Conservation (phyloP, 2,329 filamentous ascomycete species). For the Colletotrichum orchidophilum region DNA sequence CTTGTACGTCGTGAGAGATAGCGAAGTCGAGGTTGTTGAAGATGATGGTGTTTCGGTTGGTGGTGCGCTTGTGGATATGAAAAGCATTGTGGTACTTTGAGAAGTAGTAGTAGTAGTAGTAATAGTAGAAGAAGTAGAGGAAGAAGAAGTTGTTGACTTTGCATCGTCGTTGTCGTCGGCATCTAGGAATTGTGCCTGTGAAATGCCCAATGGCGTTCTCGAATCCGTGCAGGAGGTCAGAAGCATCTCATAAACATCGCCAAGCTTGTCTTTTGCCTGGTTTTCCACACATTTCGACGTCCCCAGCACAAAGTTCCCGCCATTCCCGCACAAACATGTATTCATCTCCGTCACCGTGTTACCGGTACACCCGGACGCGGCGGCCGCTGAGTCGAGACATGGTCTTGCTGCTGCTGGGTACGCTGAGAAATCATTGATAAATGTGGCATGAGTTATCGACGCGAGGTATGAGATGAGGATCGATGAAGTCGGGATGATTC, state of each 20-base stretch:
- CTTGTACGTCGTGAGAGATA: slow-evolving; percentile 18
- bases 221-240: slow-evolving; percentile 53
- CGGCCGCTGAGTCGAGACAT: slow-evolving; percentile 20
- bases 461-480: slow-evolving; percentile 24
- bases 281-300: slow-evolving; percentile 56
- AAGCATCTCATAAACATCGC: slow-evolving; percentile 55
- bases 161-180: slow-evolving; percentile 24
- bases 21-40: not conserved
- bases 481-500: slow-evolving; percentile 11
- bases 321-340: slow-evolving; percentile 25
- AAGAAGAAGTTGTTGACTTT: slow-evolving; percentile 8
- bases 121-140: too few relatives aligned
- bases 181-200: slow-evolving; percentile 51
- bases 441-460: not conserved
- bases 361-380: slow-evolving; percentile 25
- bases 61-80: not conserved
- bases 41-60: not conserved
- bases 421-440: slow-evolving; percentile 26
- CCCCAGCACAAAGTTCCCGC: slow-evolving; percentile 57
- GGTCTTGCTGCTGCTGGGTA: slow-evolving; percentile 12
- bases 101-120: too few relatives aligned
- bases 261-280: slow-evolving; percentile 47
- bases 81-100: not conserved
- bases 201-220: slow-evolving; percentile 53
- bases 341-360: slow-evolving; percentile 27